phyloP scores from a whole-genome alignment of 805 yeast genomes.

The Ogataea nakhonphanomensis region DNA sequence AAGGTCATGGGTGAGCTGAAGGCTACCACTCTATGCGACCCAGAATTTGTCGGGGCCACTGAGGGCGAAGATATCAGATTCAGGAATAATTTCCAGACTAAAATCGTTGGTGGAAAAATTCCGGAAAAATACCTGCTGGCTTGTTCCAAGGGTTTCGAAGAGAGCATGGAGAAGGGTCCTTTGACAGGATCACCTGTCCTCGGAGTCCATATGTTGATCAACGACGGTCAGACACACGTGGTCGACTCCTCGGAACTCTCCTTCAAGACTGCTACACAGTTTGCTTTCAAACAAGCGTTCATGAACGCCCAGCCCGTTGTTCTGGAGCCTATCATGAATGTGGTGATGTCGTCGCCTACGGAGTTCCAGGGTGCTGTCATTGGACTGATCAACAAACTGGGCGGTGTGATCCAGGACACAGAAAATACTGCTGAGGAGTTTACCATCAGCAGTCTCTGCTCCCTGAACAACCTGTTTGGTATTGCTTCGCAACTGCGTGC shows the following conservation, averaged over 20 bases:
- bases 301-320: constrained; percentile 79
- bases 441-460: constrained; percentile 89
- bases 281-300: constrained; percentile 92
- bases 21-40: constrained; percentile 49
- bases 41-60: constrained; percentile 32
- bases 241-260: constrained; percentile 97
- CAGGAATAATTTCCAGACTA: constrained; percentile 75
- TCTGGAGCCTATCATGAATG: constrained; percentile 95
- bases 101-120: constrained; percentile 94
- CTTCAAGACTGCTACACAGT: constrained; percentile 86
- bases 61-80: constrained; percentile 31
- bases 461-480: constrained; percentile 95
- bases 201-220: constrained; percentile 88
- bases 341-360: constrained; percentile 87
- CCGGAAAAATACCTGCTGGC: constrained; percentile 93
- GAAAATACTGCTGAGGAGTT: constrained; percentile 94
- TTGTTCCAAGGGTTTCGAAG: constrained; percentile 93
- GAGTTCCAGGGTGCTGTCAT: constrained; percentile 95
- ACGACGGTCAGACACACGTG: constrained; percentile 96
- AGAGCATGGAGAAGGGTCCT: constrained; percentile 94
- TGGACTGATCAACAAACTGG: constrained; percentile 85
- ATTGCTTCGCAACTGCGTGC: constrained; percentile 95
- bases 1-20: constrained; percentile 83
- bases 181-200: constrained; percentile 90
- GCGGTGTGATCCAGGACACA: constrained; percentile 90